Evolutionary conservation across 805 yeast species (phyloP).

Genomic region (Candida endomychidarum): DNA sequence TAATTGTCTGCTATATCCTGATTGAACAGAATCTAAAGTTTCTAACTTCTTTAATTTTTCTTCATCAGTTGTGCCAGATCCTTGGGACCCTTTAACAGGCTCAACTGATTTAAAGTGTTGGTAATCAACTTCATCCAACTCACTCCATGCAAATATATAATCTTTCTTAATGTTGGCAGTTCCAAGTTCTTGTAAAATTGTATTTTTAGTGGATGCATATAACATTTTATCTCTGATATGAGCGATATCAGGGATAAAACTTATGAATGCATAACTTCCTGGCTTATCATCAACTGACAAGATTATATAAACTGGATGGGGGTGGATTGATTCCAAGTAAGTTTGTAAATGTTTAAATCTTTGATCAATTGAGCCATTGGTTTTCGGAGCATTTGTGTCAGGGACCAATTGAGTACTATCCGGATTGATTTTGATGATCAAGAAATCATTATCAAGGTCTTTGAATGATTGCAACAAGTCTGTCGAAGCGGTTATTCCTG

Average conservation of each 20-base stretch:
- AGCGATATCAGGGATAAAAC: constrained; percentile 85
- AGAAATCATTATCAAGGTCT: constrained; percentile 19
- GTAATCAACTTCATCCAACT: constrained; percentile 52
- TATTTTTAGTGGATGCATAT: constrained; percentile 86
- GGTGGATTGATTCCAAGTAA: constrained; percentile 25
- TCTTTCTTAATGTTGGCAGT: constrained; percentile 48
- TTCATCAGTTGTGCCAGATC: constrained; percentile 42
- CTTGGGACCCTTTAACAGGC: constrained; percentile 17
- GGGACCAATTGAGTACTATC: constrained; percentile 36
- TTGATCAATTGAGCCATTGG: constrained; percentile 14
- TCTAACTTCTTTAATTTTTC: constrained; percentile 53
- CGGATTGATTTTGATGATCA: constrained; percentile 32
- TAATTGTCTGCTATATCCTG: constrained; percentile 24
- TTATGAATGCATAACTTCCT: constrained; percentile 51
- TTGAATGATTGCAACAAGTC: constrained; percentile 31
- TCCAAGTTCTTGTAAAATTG: constrained; percentile 75
- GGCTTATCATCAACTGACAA: constrained; percentile 18
- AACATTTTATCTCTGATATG: constrained; percentile 85
- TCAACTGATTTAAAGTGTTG: constrained; percentile 39
- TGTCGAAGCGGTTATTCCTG: constrained; percentile 39
- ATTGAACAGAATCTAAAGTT: constrained; percentile 29
- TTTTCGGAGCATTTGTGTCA: constrained; percentile 22
- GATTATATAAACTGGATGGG: constrained; percentile 38
- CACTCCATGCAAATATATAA: constrained; percentile 50
- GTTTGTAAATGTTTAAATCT: constrained; percentile 22